phyloP scores from a whole-genome alignment of 1,284 basidiomycete species.

The Fomitopsis schrenkii region DNA sequence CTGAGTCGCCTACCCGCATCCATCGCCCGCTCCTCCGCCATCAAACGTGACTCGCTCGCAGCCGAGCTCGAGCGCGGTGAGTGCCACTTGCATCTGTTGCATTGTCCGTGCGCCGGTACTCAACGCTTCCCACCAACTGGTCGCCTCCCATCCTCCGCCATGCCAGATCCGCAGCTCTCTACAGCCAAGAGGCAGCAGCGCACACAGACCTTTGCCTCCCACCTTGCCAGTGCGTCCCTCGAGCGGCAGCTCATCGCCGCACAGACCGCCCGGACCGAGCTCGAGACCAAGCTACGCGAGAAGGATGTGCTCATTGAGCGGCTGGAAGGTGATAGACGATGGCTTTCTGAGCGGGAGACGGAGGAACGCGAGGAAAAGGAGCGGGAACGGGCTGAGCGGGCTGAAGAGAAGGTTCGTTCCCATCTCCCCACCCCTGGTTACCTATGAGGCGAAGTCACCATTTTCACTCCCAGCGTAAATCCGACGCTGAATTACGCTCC shows the following conservation, averaged over 20 bases:
- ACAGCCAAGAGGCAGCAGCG: slow-evolving; percentile 60
- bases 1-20: slow-evolving; percentile 16
- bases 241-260: slow-evolving; percentile 58
- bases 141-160: neutral
- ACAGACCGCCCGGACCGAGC: slow-evolving; percentile 52
- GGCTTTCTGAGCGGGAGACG: slow-evolving; percentile 53
- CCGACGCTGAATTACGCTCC: slow-evolving; percentile 42
- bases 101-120: neutral
- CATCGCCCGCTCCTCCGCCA: slow-evolving; percentile 21
- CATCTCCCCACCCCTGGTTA: too few species aligned
- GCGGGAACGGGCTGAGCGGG: slow-evolving; percentile 39
- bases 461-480: slow-evolving; percentile 17
- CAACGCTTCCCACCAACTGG: neutral
- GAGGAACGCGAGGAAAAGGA: slow-evolving; percentile 60
- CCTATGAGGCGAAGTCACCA: too few species aligned
- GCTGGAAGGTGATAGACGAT: slow-evolving; percentile 63
- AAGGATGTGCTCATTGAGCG: slow-evolving; percentile 50
- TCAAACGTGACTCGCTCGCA: slow-evolving; percentile 57
- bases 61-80: slow-evolving; percentile 64
- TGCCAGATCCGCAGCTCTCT: slow-evolving; percentile 54
- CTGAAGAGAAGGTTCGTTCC: slow-evolving; percentile 50
- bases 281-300: slow-evolving; percentile 62
- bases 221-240: slow-evolving; percentile 52
- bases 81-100: slow-evolving; percentile 16
- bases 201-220: slow-evolving; percentile 52